Base-by-base conservation (phyloP, 495 filamentous ascomycete genomes). In the Penicillium steckii region DNA sequence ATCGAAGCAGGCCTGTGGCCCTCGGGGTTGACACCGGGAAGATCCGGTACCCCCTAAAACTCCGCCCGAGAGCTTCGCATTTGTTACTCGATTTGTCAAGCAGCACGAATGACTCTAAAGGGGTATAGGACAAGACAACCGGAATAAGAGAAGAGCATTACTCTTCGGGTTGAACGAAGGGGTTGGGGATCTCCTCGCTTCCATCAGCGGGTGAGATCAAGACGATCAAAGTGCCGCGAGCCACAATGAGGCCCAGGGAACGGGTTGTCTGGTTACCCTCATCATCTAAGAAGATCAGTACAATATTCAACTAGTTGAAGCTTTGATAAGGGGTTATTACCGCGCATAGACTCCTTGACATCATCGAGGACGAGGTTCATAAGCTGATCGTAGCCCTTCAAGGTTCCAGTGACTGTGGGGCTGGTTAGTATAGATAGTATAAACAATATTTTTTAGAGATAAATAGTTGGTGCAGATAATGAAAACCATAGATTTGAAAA, bases 361-460 rank as follows among this genome's bases (percentile, higher is more conserved):
- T 97, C 89, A 61, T 97, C 95, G 44, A 98, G 77, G 18, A 98
- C 94, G 47, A 98, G 75, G 68, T 97, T 98, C 93, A 97, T 97
- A 29, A 98, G 77, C 59, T 93, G 91, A 61, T 98, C 94, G 60
- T 90, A 96, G 42, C 94, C 94, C 65, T 97, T 98, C 8, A 98
- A 80, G 4, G 81, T 87, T 42, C 94, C 94, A 9, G 81, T 85
- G 8, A 96, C 94, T 97, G 64, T 52, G 13, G 21, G 22, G 30
- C 8, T 21, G 18, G 38, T 41, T 21, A 49, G 21, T 21, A 29
- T 44, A 26, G 0, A 27, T 40, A 26, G 8, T 32, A 32, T 32
- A 4, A 32, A 32, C 29, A 32, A 37, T 0, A 37, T 40, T 32
- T 38, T 44, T 50, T 61, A 38, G 15, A 23, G n/a, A 23, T 29